Evolutionary conservation across 2,329 filamentous ascomycete species (phyloP).

Genomic region (Incumbomyces lentus): DNA sequence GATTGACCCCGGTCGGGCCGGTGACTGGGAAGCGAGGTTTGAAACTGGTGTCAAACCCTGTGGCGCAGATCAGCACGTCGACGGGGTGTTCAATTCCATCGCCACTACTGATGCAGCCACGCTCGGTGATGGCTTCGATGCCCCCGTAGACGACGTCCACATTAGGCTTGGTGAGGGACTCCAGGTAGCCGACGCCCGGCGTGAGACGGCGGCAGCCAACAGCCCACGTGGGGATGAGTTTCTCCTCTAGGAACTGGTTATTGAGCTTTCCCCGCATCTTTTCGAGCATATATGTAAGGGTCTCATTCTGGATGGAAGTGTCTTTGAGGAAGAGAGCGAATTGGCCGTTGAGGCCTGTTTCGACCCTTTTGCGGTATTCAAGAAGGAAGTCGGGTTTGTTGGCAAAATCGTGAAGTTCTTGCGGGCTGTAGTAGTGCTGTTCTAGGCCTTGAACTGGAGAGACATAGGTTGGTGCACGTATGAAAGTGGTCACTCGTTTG

Average conservation of each 20-base stretch:
- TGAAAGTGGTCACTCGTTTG: conserved; percentile 25
- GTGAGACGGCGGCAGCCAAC: conserved; percentile 40
- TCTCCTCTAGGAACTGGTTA: conserved; percentile 14
- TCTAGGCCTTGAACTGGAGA: conserved; percentile 9
- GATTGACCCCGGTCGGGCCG: not conserved
- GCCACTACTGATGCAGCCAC: too few species aligned
- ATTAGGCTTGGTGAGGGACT: conserved; percentile 35
- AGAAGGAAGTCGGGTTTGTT: conserved; percentile 15
- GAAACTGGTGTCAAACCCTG: conserved; percentile 29
- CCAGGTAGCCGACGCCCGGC: conserved; percentile 43
- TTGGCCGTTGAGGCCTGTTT: conserved; percentile 13
- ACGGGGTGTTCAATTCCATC: conserved; percentile 29
- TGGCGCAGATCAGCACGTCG: conserved; percentile 30
- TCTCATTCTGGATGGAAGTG: conserved; percentile 10
- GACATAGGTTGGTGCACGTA: conserved; percentile 15
- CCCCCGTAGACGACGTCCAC: conserved; percentile 31
- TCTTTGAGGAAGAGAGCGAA: conserved; percentile 14
- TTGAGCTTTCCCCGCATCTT: conserved; percentile 20
- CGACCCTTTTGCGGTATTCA: conserved; percentile 11
- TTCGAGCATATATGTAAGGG: conserved; percentile 7
- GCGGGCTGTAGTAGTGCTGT: conserved; percentile 19
- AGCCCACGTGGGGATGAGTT: conserved; percentile 21
- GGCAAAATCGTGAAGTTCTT: conserved; percentile 14
- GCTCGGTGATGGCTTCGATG: conserved; percentile 28
- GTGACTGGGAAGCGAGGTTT: conserved; percentile 27